Evolutionary conservation across 139 green algal species (phyloP), one percentile per base, ranked within the genome.

Genomic region (Trebouxia sp.): DNA sequence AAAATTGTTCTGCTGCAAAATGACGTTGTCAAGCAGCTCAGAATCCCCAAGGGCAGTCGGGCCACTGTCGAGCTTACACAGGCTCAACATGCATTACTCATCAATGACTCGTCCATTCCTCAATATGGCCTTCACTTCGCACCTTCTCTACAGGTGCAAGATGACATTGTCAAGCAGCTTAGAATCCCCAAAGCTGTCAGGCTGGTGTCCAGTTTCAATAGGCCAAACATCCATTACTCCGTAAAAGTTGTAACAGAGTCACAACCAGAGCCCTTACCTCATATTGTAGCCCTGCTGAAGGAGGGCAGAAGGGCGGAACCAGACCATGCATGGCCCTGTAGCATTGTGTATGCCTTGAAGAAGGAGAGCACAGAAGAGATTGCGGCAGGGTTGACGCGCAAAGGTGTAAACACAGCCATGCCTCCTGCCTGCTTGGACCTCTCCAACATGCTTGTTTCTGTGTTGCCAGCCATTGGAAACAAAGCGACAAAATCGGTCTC

Each of bases 21-120:
- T 30, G 89, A 93, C 79, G 90, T 93, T 30, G 24, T 86, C 14
- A 6, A 62, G 8, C 69, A 81, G 65, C 81, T 93, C 66, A 62
- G 32, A 0, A 58, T 93, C 53, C 38, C 42, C 17, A 65, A 79
- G n/a, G 24, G 82, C 83, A 5, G 32, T 83, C 37, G 43, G 82
- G 14, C 80, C 91, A 35, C 20, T 81, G 3, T 62, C 65, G 12
- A 83, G 50, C 70, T 92, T 92, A 75, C 87, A 92, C 83, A 78
- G 89, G 0, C 87, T 83, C 70, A 92, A 92, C 84, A 92, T 92
- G 55, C 62, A 48, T n/a, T 92, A 88, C 83, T 56, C 47, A n/a
- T n/a, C n/a, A n/a, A n/a, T n/a, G n/a, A n/a, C n/a, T n/a, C n/a
- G n/a, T n/a, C n/a, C n/a, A n/a, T n/a, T n/a, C n/a, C n/a, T n/a